Evolutionary conservation across 768 basidiomycete genomes (phyloP).

Genomic region (Lactarius akahatsu): DNA sequence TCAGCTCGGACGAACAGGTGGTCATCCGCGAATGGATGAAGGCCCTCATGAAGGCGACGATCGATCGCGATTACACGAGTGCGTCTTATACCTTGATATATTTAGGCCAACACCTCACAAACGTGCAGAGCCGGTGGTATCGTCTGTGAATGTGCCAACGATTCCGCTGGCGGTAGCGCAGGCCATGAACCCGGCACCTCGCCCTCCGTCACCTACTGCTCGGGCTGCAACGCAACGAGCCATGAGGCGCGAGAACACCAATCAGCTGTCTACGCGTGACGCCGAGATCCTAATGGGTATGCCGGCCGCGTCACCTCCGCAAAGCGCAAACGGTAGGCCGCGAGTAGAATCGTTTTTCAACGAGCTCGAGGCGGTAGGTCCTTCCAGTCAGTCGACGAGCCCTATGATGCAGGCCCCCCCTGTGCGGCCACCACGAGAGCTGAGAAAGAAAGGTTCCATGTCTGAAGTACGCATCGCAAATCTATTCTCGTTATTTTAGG

Average conservation of each 20-base stretch:
- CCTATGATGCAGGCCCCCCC: conserved; percentile 42
- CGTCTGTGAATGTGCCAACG: conserved; percentile 95
- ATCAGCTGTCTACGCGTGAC: conserved; percentile 76
- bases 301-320: conserved; percentile 40
- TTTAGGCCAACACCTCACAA: neutral
- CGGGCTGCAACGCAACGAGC: conserved; percentile 88
- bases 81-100: conserved; percentile 33
- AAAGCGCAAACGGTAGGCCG: conserved; percentile 33
- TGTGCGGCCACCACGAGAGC: conserved; percentile 67
- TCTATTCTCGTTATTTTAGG: neutral
- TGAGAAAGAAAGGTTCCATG: conserved; percentile 44
- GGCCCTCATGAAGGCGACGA: conserved; percentile 98
- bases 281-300: conserved; percentile 72
- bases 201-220: conserved; percentile 89
- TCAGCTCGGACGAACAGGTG: conserved; percentile 86
- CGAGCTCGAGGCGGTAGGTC: conserved; percentile 15
- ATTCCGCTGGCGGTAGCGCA: conserved; percentile 94
- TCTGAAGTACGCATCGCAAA: conserved; percentile 25
- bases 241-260: conserved; percentile 78
- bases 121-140: conserved; percentile 80
- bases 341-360: conserved; percentile 58
- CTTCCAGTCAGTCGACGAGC: conserved; percentile 23
- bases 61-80: conserved; percentile 91
- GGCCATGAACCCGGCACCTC: conserved; percentile 92
- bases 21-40: conserved; percentile 99